Conservation (phyloP, 2,329 filamentous ascomycete genomes). For the Penicillium sp. region DNA sequence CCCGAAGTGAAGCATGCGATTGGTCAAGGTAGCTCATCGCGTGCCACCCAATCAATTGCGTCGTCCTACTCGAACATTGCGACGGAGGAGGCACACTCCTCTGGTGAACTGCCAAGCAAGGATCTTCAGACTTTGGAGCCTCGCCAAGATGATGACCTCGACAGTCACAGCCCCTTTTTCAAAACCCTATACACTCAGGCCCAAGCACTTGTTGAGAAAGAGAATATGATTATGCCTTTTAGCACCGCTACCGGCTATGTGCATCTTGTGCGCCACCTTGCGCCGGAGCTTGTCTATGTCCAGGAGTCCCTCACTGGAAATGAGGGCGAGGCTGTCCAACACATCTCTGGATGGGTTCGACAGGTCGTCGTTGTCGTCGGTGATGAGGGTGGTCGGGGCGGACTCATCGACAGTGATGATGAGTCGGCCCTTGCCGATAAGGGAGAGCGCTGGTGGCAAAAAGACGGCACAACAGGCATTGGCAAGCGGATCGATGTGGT, state of each 20-base stretch:
- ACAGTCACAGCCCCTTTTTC: slow-evolving; percentile 66
- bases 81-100: slow-evolving; percentile 63
- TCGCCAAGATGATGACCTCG: slow-evolving; percentile 50
- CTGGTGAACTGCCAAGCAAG: slow-evolving; percentile 52
- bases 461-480: slow-evolving; percentile 78
- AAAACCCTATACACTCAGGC: slow-evolving; percentile 82
- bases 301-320: slow-evolving; percentile 81
- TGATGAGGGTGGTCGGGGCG: slow-evolving; percentile 66
- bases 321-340: slow-evolving; percentile 73
- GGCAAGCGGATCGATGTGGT: slow-evolving; percentile 89
- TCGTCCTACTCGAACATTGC: slow-evolving; percentile 90
- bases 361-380: slow-evolving; percentile 64
- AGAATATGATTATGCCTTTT: slow-evolving; percentile 86
- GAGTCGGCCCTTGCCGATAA: slow-evolving; percentile 46
- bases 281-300: slow-evolving; percentile 84
- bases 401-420: slow-evolving; percentile 78
- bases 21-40: slow-evolving; percentile 46
- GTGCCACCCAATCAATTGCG: slow-evolving; percentile 66
- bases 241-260: slow-evolving; percentile 80
- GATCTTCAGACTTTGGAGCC: slow-evolving; percentile 55
- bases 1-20: slow-evolving; percentile 72
- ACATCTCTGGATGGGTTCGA: slow-evolving; percentile 66
- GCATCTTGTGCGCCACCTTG: slow-evolving; percentile 83
- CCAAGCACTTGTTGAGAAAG: slow-evolving; percentile 76
- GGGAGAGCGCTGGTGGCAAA: slow-evolving; percentile 62